Evolutionary conservation across 2,329 filamentous ascomycete species (phyloP).

Genomic region (Beauveria pseudobassiana): DNA sequence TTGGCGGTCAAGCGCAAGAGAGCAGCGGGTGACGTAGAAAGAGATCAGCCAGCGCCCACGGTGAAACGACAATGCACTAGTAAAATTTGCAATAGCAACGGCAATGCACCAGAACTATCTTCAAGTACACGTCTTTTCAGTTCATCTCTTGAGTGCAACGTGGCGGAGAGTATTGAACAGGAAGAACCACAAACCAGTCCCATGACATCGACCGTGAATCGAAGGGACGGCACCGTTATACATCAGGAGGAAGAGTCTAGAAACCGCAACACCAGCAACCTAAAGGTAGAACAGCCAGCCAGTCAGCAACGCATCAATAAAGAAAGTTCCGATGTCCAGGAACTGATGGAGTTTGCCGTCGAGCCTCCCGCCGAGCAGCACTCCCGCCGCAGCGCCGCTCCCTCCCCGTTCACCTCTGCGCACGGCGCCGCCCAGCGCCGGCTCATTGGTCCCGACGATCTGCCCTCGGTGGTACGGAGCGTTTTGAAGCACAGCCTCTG

Average conservation of each 20-base stretch:
- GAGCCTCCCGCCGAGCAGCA: not conserved
- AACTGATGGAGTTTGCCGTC: not conserved
- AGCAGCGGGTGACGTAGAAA: not conserved
- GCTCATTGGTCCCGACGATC: not conserved
- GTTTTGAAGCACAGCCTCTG: not conserved
- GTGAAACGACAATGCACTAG: not conserved
- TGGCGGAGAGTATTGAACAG: not conserved
- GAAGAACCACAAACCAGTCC: not conserved
- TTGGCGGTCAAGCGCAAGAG: not conserved
- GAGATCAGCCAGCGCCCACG: not conserved
- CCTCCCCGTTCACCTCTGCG: not conserved
- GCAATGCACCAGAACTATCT: no score
- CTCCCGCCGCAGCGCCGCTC: conserved; percentile 1
- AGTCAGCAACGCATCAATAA: not conserved
- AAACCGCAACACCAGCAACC: not conserved
- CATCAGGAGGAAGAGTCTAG: not conserved
- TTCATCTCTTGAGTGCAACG: no score
- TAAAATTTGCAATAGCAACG: not conserved
- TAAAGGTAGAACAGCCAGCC: not conserved
- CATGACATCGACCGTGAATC: not conserved
- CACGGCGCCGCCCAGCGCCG: not conserved
- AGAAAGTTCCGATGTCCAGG: not conserved
- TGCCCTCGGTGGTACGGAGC: not conserved
- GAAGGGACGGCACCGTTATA: not conserved
- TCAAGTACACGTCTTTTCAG: not conserved